phyloP scores from a whole-genome alignment of 352 stramenopile species.

The Phytopythium kandeliae region DNA sequence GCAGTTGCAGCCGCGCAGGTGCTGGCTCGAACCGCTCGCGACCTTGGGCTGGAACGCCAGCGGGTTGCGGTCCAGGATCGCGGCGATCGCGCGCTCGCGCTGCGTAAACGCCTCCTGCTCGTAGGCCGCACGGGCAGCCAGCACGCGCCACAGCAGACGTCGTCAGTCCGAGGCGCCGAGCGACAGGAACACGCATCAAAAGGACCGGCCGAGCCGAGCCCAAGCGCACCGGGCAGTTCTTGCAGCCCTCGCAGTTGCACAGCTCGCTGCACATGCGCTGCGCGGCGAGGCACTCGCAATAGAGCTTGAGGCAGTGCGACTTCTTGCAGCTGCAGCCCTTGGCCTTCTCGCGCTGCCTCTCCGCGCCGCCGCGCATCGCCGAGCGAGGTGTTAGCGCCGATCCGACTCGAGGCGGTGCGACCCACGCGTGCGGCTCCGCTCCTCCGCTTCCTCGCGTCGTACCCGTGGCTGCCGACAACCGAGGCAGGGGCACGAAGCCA shows the following conservation, averaged over 20 bases:
- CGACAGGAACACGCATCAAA: background rate
- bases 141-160: background rate
- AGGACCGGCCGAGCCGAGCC: too few species aligned
- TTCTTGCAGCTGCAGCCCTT: constrained; percentile 96
- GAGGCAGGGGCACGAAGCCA: constrained; percentile 27
- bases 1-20: constrained; percentile 95
- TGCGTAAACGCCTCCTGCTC: constrained; percentile 42
- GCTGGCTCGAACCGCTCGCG: constrained; percentile 61
- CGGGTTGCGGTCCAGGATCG: constrained; percentile 91
- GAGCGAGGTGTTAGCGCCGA: constrained; percentile 3
- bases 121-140: too few species aligned
- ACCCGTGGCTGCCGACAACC: constrained; percentile 25
- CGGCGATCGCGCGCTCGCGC: constrained; percentile 72
- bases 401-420: too few species aligned
- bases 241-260: constrained; percentile 82
- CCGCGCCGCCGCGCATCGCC: background rate
- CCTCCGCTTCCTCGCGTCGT: background rate
- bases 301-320: constrained; percentile 96
- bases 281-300: constrained; percentile 78
- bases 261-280: constrained; percentile 63
- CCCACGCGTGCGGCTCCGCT: too few species aligned
- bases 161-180: background rate
- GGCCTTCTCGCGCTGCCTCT: constrained; percentile 26
- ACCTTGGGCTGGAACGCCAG: constrained; percentile 95
- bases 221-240: constrained; percentile 38